Evolutionary conservation across 23 red algal species (phyloP), one percentile per base, ranked within the genome.

Genomic region (Rhodosorus marinus): DNA sequence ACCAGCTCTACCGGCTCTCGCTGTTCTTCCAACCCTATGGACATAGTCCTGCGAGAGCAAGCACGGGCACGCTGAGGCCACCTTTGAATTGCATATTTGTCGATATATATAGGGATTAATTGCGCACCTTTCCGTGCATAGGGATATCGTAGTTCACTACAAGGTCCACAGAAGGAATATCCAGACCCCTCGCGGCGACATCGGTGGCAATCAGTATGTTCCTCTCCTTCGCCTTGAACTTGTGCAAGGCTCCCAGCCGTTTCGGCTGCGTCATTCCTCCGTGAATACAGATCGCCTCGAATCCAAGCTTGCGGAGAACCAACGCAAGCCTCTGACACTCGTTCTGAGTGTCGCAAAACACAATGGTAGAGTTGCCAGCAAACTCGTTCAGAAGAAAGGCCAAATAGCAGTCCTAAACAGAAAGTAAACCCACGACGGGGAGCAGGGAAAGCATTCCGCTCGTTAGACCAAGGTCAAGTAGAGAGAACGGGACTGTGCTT

Each of bases 121-220:
- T 20, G n/a, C n/a, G n/a, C n/a, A n/a, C n/a, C n/a, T 98, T 98
- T 25, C 74, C 90, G 38, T 83, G 59, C 34, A 52, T 55, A 35
- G 90, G 90, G 42, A 98, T 85, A 54, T 98, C 90, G 69, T 74
- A 98, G 48, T 98, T 98, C 27, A 98, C 60, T 47, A 98, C 75
- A 14, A 80, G 45, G 61, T 98, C 90, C 6, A 98, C 90, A 3
- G 70, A 66, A 2, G 90, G 90, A 42, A 98, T 98, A 48, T 98
- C 90, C 42, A 98, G 67, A 1, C 90, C 90, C 7, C 90, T 62
- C 52, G 78, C 75, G 24, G 90, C 90, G 45, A 98, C 80, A 66
- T 98, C 90, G 0, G 90, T 98, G 5, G 90, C 90, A 5, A 98
- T 65, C 14, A 98, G 62, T 43, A 85, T 70, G 9, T 5, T 67